phyloP scores from a whole-genome alignment of 352 stramenopile species.

The Phytophthora vignae region DNA sequence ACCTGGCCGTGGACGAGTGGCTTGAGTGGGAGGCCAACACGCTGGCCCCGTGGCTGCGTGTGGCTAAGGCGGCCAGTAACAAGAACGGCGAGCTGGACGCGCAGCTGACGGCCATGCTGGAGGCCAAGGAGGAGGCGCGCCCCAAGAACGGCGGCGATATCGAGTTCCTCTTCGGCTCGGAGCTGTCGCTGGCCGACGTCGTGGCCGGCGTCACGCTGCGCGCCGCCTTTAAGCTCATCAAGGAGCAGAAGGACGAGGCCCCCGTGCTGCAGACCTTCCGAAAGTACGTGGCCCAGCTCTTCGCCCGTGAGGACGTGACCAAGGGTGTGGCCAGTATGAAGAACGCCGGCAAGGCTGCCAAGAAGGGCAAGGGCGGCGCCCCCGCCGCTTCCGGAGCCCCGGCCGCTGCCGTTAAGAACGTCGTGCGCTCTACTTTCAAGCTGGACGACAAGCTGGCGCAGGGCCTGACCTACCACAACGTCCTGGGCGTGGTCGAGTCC shows the following conservation, averaged over 20 bases:
- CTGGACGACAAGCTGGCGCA: constrained; percentile 56
- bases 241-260: constrained; percentile 52
- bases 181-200: constrained; percentile 77
- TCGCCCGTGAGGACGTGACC: constrained; percentile 52
- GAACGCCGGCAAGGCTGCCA: constrained; percentile 46
- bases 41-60: constrained; percentile 63
- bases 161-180: constrained; percentile 70
- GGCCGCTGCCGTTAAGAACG: constrained; percentile 18
- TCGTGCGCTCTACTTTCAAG: constrained; percentile 52
- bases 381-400: constrained; percentile 21
- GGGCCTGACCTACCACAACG: constrained; percentile 79
- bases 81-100: constrained; percentile 31
- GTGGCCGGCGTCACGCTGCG: constrained; percentile 78
- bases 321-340: constrained; percentile 57
- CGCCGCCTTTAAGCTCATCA: constrained; percentile 62
- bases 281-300: constrained; percentile 75
- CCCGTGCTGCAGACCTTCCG: constrained; percentile 65
- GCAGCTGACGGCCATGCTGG: constrained; percentile 60
- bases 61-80: constrained; percentile 55
- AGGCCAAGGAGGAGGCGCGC: constrained; percentile 69
- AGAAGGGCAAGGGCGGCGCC: constrained; percentile 27
- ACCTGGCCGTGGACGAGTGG: constrained; percentile 86
- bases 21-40: constrained; percentile 83
- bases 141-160: constrained; percentile 49
- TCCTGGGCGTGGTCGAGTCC: constrained; percentile 76